These are phyloP conservation scores for Schizosaccharomyces octosporus DNA, from an alignment of 805 yeast species.

Conservation along the genomic window DNA sequence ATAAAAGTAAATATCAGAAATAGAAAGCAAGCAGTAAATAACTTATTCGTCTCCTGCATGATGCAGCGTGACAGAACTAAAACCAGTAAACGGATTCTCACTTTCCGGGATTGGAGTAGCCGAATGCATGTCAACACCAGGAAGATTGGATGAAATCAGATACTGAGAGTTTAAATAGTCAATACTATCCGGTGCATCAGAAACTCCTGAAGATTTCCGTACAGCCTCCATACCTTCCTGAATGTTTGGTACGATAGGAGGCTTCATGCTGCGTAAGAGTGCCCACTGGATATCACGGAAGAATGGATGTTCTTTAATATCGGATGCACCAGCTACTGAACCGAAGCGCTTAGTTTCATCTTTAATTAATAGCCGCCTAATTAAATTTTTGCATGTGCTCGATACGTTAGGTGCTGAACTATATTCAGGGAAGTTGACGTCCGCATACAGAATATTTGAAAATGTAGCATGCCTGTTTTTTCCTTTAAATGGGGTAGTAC, in stretches of 20 bases:
- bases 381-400: slow-evolving; percentile 52
- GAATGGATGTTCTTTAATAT: slow-evolving; percentile 70
- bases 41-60: slow-evolving; percentile 32
- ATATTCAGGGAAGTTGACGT: slow-evolving; percentile 51
- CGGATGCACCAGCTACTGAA: slow-evolving; percentile 83
- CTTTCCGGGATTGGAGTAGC: slow-evolving; percentile 1
- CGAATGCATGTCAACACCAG: slow-evolving; percentile 2
- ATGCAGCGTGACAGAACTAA: slow-evolving; percentile 65
- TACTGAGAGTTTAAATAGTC: background rate
- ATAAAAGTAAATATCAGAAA: too few species aligned
- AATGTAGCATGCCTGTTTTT: slow-evolving; percentile 70
- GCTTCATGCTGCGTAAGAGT: slow-evolving; percentile 65
- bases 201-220: slow-evolving; percentile 8
- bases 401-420: slow-evolving; percentile 22
- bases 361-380: slow-evolving; percentile 60
- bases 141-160: background rate
- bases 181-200: slow-evolving; percentile 7
- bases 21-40: slow-evolving; percentile 8
- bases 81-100: slow-evolving; percentile 60
- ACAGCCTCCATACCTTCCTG: slow-evolving; percentile 28
- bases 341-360: slow-evolving; percentile 80
- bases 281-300: slow-evolving; percentile 94
- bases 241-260: slow-evolving; percentile 88
- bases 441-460: slow-evolving; percentile 61
- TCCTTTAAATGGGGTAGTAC: slow-evolving; percentile 93